A percentile compares a stretch with the other conserved stretches of the same genome.
Evolutionary conservation across 2,329 filamentous ascomycete genomes (phyloP).

Genomic region (Coleophoma cylindrospora): DNA sequence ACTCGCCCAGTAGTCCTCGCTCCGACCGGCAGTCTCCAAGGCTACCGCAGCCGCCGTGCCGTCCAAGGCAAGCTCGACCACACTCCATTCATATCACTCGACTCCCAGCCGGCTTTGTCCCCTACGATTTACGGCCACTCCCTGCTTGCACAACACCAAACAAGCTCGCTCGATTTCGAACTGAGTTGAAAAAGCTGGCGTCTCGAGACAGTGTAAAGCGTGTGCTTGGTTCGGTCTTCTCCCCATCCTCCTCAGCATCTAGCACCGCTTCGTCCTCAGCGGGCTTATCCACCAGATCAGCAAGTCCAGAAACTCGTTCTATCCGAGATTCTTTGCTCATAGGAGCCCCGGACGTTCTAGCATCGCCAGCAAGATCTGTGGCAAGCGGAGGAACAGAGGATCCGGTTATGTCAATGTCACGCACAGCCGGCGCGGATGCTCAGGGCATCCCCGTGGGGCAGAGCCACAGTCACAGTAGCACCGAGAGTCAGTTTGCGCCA

Average conservation of each 20-base stretch:
- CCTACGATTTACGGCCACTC: constrained; percentile 25
- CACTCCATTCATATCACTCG: constrained; percentile 51
- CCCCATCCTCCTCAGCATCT: constrained; percentile 13
- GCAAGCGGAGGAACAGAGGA: constrained; percentile 4
- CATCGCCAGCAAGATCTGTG: constrained; percentile 16
- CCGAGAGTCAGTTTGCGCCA: background rate
- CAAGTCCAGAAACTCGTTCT: constrained; percentile 12
- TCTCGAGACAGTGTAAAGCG: constrained; percentile 31
- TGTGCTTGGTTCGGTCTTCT: constrained; percentile 25
- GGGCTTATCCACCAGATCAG: constrained; percentile 14
- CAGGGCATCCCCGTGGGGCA: background rate
- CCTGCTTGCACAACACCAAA: constrained; percentile 23
- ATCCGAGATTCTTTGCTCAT: constrained; percentile 11
- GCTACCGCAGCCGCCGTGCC: constrained; percentile 38
- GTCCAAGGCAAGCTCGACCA: constrained; percentile 44
- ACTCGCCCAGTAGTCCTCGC: constrained; percentile 14
- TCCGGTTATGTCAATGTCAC: constrained; percentile 11
- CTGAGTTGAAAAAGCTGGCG: constrained; percentile 36
- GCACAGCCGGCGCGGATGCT: constrained; percentile 8
- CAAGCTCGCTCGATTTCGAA: constrained; percentile 30
- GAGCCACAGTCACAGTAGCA: constrained; percentile 1
- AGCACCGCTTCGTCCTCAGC: constrained; percentile 14
- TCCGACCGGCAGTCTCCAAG: constrained; percentile 9
- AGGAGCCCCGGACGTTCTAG: constrained; percentile 13
- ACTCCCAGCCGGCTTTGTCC: constrained; percentile 38